Percentiles rank a stretch among this genome's conserved stretches.
These are phyloP conservation scores for Penicillium sp. DNA, from an alignment of 2,329 filamentous ascomycete species.

Conservation along the genomic window DNA sequence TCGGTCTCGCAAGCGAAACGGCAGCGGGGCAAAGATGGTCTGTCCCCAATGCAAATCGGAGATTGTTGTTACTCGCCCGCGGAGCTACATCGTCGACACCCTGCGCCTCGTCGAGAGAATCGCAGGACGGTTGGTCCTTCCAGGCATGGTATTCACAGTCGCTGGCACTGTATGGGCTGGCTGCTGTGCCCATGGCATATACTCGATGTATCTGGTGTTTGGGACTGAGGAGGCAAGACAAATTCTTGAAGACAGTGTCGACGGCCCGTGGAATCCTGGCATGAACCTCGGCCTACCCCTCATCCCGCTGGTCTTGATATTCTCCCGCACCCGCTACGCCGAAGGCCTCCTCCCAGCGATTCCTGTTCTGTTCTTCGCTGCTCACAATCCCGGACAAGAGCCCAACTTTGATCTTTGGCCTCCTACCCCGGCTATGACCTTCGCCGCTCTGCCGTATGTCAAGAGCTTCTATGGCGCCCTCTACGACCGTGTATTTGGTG, in stretches of 20 bases:
- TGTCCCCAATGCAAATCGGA: slow-evolving; percentile 89
- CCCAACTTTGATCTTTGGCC: slow-evolving; percentile 64
- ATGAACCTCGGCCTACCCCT: slow-evolving; percentile 64
- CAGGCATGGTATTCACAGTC: slow-evolving; percentile 60
- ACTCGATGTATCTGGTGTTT: slow-evolving; percentile 67
- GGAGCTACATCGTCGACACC: slow-evolving; percentile 69
- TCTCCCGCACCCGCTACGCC: slow-evolving; percentile 65
- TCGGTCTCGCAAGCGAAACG: slow-evolving; percentile 52
- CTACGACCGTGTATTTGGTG: slow-evolving; percentile 61
- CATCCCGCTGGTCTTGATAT: slow-evolving; percentile 67
- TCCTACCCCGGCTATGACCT: slow-evolving; percentile 65
- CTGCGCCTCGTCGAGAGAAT: slow-evolving; percentile 60
- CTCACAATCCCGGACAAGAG: slow-evolving; percentile 46
- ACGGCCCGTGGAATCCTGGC: slow-evolving; percentile 48
- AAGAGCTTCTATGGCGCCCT: slow-evolving; percentile 64
- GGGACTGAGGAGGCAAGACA: slow-evolving; percentile 61
- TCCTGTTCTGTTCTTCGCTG: slow-evolving; percentile 58
- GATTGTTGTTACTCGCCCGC: slow-evolving; percentile 74
- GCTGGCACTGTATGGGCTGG: slow-evolving; percentile 53
- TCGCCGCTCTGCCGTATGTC: slow-evolving; percentile 67
- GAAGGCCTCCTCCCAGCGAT: slow-evolving; percentile 65
- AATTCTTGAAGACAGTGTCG: slow-evolving; percentile 51
- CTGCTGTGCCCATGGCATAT: slow-evolving; percentile 60
- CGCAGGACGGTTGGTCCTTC: slow-evolving; percentile 62
- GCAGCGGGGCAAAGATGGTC: slow-evolving; percentile 62